Conservation (phyloP, 2,329 filamentous ascomycete genomes). For the Mollisiaceae sp. region DNA sequence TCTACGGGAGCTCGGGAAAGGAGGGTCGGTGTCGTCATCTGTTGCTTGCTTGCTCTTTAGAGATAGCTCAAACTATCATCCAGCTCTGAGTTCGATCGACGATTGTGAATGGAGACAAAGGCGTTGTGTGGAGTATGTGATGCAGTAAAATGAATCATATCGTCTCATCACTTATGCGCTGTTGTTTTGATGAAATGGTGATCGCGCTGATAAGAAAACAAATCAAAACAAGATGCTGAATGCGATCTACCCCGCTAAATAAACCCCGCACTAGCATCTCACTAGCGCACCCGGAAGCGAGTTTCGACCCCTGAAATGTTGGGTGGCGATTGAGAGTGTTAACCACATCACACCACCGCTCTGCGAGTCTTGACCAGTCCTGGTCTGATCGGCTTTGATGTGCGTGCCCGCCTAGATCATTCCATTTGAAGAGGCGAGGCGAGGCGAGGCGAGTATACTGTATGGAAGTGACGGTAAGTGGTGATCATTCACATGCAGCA, state of each 20-base stretch:
- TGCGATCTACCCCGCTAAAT: constrained; percentile 7
- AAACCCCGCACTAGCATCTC: constrained; percentile 1
- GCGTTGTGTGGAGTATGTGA: no score
- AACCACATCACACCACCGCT: constrained; percentile 1
- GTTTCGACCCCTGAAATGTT: neutral
- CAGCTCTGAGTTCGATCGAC: no score
- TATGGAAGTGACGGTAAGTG: neutral
- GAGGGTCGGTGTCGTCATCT: neutral
- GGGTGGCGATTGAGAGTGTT: neutral
- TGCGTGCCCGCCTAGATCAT: neutral
- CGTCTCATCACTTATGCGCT: no score
- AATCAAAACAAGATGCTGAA: neutral
- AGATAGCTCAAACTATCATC: no score
- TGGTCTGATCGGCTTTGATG: no score
- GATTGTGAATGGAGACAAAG: no score
- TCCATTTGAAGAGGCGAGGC: neutral
- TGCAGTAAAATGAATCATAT: no score
- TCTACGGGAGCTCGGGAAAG: neutral
- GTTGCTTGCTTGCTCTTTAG: no score
- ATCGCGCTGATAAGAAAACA: neutral
- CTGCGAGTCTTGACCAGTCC: neutral
- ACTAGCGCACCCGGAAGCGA: neutral
- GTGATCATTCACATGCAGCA: neutral
- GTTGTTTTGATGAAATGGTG: neutral
- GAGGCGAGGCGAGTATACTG: neutral